Evolutionary conservation across 2,329 filamentous ascomycete genomes (phyloP).

Genomic region (Colletotrichum euphorbiae): DNA sequence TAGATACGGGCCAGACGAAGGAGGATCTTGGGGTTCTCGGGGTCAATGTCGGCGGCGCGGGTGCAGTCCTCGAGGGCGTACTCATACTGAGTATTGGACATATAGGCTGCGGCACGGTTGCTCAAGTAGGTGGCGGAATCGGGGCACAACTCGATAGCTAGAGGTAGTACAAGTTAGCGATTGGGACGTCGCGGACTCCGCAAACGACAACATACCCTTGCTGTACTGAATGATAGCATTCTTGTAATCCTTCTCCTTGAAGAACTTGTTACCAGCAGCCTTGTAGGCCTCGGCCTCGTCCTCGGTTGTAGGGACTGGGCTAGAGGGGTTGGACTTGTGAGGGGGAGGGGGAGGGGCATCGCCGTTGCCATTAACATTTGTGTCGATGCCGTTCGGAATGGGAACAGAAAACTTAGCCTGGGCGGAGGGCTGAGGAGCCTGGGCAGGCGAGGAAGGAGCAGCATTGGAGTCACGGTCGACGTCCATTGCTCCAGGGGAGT

Average conservation of each 20-base stretch:
- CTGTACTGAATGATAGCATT: conserved; percentile 93
- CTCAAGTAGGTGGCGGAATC: conserved; percentile 89
- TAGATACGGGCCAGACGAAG: conserved; percentile 91
- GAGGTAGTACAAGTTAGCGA: conserved; percentile 18
- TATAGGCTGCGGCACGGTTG: conserved; percentile 94
- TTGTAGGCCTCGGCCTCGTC: conserved; percentile 94
- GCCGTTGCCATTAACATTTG: conserved; percentile 57
- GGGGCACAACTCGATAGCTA: conserved; percentile 90
- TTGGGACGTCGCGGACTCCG: not conserved
- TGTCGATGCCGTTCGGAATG: conserved; percentile 61
- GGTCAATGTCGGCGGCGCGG: conserved; percentile 83
- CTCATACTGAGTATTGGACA: conserved; percentile 83
- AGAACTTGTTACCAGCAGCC: conserved; percentile 92
- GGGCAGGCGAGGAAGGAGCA: conserved; percentile 64
- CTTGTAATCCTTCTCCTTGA: conserved; percentile 91
- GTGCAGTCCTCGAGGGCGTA: conserved; percentile 89
- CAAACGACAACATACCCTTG: conserved; percentile 74
- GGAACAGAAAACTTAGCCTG: conserved; percentile 63
- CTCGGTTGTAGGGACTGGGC: conserved; percentile 63
- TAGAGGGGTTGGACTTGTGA: conserved; percentile 73
- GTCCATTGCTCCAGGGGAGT: conserved; percentile 72
- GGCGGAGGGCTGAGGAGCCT: conserved; percentile 53
- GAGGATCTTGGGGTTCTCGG: conserved; percentile 87
- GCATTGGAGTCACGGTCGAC: conserved; percentile 74
- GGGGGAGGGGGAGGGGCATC: conserved; percentile 76